Percentiles rank a stretch among this genome's conserved stretches.
These are phyloP conservation scores for Diaporthe sp. DNA, from an alignment of 2,329 filamentous ascomycete genomes.

Conservation along the genomic window DNA sequence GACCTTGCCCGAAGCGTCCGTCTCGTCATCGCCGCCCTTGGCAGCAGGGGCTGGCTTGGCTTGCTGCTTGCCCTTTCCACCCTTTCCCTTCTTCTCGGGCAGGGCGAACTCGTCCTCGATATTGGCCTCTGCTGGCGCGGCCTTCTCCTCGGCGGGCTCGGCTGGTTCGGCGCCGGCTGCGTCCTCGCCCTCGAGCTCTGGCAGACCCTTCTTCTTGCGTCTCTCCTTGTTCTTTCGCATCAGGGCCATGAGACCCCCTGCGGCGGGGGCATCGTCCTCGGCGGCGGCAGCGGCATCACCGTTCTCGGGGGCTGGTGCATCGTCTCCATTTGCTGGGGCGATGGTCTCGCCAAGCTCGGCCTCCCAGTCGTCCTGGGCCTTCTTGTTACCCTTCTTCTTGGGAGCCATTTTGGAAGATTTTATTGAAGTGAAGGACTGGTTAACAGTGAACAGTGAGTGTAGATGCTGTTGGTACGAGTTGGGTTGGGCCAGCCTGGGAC, in stretches of 20 bases:
- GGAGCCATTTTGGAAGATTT: constrained; percentile 77
- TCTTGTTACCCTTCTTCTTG: constrained; percentile 92
- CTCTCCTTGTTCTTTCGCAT: constrained; percentile 87
- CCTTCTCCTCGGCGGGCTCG: constrained; percentile 67
- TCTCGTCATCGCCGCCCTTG: constrained; percentile 63
- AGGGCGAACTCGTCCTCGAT: constrained; percentile 89
- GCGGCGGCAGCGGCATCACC: constrained; percentile 64
- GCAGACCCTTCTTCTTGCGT: constrained; percentile 88
- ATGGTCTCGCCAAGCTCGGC: constrained; percentile 87
- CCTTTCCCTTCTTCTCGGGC: constrained; percentile 82
- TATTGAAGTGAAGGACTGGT: neutral
- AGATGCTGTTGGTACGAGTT: neutral
- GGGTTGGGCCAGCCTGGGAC: constrained; percentile 12
- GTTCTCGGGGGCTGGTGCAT: constrained; percentile 60
- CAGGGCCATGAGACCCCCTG: constrained; percentile 81
- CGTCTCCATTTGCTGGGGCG: constrained; percentile 67
- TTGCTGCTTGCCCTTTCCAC: constrained; percentile 65
- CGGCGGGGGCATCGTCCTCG: constrained; percentile 67
- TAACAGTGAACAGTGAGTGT: neutral
- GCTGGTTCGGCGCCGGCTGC: constrained; percentile 58
- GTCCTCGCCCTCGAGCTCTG: constrained; percentile 79
- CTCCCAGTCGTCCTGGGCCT: constrained; percentile 94
- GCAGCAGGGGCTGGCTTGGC: constrained; percentile 60
- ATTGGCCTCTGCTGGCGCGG: constrained; percentile 84
- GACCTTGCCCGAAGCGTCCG: constrained; percentile 74